These are phyloP conservation scores for Blastocystis sp. DNA, from an alignment of 352 stramenopile genomes.

Conservation along the genomic window DNA sequence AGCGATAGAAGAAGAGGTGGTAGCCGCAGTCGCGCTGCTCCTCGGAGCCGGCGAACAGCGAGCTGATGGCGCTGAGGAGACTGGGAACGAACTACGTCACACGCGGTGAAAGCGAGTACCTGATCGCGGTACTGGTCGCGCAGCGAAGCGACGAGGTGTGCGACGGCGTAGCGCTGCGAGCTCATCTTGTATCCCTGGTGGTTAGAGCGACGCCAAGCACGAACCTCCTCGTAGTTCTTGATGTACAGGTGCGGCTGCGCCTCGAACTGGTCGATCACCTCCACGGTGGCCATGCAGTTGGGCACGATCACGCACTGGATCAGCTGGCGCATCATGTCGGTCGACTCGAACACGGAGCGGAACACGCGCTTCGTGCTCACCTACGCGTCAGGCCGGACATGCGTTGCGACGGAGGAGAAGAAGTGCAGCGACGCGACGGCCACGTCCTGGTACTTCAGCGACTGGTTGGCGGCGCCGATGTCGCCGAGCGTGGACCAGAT, in stretches of 20 bases:
- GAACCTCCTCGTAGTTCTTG: slow-evolving; percentile 68
- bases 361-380: slow-evolving; percentile 55
- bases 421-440: slow-evolving; percentile 52
- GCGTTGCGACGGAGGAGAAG: slow-evolving; percentile 24
- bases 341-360: slow-evolving; percentile 12
- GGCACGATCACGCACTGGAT: slow-evolving; percentile 52
- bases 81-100: slow-evolving; percentile 14
- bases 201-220: not conserved
- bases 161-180: slow-evolving; percentile 55
- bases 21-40: slow-evolving; percentile 61
- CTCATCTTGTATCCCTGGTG: slow-evolving; percentile 23
- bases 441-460: slow-evolving; percentile 53
- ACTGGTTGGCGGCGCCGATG: not conserved
- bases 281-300: slow-evolving; percentile 38
- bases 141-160: slow-evolving; percentile 19
- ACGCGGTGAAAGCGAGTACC: not conserved
- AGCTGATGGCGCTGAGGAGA: slow-evolving; percentile 12
- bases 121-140: slow-evolving; percentile 19
- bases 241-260: slow-evolving; percentile 36
- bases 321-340: slow-evolving; percentile 22
- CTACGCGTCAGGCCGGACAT: not conserved
- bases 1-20: slow-evolving; percentile 63
- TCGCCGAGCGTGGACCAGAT: slow-evolving; percentile 27
- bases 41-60: slow-evolving; percentile 1
- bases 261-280: slow-evolving; percentile 57